phyloP scores from a whole-genome alignment of 164 flowering plant species.

The Tetracentron sinense region DNA sequence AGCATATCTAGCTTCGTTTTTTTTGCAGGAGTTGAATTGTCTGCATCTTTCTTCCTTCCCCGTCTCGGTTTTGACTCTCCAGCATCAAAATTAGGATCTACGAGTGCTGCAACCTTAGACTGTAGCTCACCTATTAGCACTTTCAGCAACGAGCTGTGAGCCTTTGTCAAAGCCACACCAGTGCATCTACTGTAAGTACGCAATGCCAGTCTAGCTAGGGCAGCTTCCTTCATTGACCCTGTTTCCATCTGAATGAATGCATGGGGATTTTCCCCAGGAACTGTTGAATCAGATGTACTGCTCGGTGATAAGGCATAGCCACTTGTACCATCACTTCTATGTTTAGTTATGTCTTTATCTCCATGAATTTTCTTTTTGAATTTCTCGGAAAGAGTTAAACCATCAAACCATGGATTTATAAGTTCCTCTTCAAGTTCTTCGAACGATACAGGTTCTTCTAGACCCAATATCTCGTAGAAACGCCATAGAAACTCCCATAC shows the following conservation, averaged over 20 bases:
- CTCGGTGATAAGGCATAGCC: constrained; percentile 18
- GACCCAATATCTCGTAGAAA: constrained; percentile 64
- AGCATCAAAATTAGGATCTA: constrained; percentile 75
- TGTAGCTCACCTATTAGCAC: constrained; percentile 70
- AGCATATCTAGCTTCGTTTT: constrained; percentile 59
- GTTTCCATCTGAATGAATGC: constrained; percentile 44
- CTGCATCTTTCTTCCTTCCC: constrained; percentile 77
- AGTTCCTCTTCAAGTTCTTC: constrained; percentile 81
- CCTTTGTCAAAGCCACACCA: constrained; percentile 65
- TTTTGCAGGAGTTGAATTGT: constrained; percentile 39
- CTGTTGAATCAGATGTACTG: constrained; percentile 21
- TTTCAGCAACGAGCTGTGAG: constrained; percentile 59
- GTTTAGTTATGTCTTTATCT: constrained; percentile 13
- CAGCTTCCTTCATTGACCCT: constrained; percentile 38
- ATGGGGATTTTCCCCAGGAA: constrained; percentile 27
- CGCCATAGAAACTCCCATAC: constrained; percentile 70
- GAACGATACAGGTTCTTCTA: constrained; percentile 46
- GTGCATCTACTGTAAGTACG: constrained; percentile 43
- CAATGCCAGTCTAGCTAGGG: constrained; percentile 39
- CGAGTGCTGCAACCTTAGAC: constrained; percentile 65
- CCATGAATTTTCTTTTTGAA: constrained; percentile 34
- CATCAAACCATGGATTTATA: constrained; percentile 61
- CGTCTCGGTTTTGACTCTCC: constrained; percentile 72
- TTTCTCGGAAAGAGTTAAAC: constrained; percentile 27
- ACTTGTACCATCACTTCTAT: constrained; percentile 20